phyloP scores from a whole-genome alignment of 2,329 filamentous ascomycete species.

The Colletotrichum simmondsii region DNA sequence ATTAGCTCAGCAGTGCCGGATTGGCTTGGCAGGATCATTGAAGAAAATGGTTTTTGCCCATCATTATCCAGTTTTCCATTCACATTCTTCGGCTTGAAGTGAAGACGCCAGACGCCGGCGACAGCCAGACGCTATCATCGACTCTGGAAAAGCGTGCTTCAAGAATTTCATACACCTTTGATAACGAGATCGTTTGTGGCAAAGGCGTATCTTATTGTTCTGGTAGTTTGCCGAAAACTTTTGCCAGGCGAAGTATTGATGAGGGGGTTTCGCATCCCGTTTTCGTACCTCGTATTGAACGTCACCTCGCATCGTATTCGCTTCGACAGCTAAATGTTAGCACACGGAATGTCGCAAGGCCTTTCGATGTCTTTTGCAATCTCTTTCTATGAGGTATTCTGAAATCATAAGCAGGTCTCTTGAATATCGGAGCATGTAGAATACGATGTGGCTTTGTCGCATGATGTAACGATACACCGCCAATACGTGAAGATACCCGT shows the following conservation, averaged over 20 bases:
- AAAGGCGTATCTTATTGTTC: not conserved
- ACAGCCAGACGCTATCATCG: not conserved
- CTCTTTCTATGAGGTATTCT: too few species aligned
- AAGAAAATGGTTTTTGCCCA: not conserved
- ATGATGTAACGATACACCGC: too few species aligned
- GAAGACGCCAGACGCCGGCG: not conserved
- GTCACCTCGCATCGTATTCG: not conserved
- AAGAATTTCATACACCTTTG: not conserved
- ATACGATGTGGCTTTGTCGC: too few species aligned
- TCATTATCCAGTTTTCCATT: not conserved
- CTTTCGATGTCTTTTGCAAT: not conserved
- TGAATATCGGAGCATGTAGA: too few species aligned
- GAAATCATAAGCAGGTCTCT: too few species aligned
- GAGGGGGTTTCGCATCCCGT: too few species aligned
- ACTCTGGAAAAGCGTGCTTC: not conserved
- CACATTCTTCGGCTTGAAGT: not conserved
- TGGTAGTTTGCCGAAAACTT: not conserved
- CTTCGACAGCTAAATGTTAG: not conserved
- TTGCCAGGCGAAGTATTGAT: too few species aligned
- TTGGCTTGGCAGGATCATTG: not conserved
- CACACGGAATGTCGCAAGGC: not conserved
- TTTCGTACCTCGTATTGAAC: not conserved
- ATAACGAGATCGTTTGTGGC: not conserved
- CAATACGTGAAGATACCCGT: too few species aligned
- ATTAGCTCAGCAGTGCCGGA: not conserved